Base-by-base conservation (phyloP, 768 basidiomycete genomes). In the Mycena floridula region DNA sequence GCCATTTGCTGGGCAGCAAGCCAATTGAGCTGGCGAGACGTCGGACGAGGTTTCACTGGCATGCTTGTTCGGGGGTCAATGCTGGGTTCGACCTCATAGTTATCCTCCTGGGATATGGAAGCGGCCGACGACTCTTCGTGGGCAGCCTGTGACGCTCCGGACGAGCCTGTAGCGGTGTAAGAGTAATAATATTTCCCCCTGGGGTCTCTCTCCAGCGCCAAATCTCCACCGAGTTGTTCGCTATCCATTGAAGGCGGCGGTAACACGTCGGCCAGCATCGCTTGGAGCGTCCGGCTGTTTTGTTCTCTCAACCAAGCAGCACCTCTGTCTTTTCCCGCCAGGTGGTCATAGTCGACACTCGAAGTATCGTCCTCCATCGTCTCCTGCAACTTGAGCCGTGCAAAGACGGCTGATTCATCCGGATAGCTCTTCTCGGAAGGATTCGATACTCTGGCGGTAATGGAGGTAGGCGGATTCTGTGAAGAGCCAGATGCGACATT, bases 271-370 rank as follows among this genome's bases (percentile, higher is more conserved):
- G 83, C 84, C 6, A 85, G 64, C 67, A 78, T 78, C 16, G 74
- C 73, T 37, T 77, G 74, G 40, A 82, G 72, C 0, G 75, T 71
- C 11, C 87, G 76, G 25, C 78, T 73, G 40, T 79, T 86, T 60
- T 95, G 91, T 53, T 93, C 89, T 26, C 77, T 74, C 36, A 95
- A 60, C 91, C 91, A 94, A 22, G 83, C 77, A 6, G 77, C 79
- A 0, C 88, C 86, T 7, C 87, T 77, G 56, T 85, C 81, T 44
- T 72, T 73, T 5, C 73, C 72, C n/a, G 70, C 66, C 20, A 75
- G 59, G 21, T 69, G 60, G 3, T 72, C 69, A 45, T 68, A 63
- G 18, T 76, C 63, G 4, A 70, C 55, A 36, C 67, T 67, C 1
- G 72, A 69, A 18, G 59, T 47, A 50, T 70, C 67, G 42, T 69